phyloP scores from a whole-genome alignment of 179 eudicot genomes.

The Carnegiea gigantea region DNA sequence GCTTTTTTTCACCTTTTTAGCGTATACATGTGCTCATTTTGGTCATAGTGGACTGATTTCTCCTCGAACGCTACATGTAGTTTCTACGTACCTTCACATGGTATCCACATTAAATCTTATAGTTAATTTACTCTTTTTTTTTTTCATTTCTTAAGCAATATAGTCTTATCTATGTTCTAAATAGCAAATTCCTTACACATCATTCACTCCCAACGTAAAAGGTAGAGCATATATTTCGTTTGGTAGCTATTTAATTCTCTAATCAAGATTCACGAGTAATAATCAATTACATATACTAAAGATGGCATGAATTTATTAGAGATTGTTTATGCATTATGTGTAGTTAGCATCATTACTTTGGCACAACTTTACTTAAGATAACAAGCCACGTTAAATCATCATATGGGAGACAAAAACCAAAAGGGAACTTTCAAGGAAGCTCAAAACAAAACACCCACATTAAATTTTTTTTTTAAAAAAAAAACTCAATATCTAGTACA shows the following conservation, averaged over 20 bases:
- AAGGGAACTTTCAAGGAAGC: not conserved
- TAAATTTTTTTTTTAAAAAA: too few relatives aligned
- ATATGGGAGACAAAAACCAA: conserved; percentile 3
- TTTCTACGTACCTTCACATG: not conserved
- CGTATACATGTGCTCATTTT: too few relatives aligned
- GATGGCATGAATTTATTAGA: not conserved
- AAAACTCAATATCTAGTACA: not conserved
- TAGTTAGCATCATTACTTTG: conserved; percentile 7
- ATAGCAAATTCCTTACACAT: not conserved
- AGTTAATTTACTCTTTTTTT: too few relatives aligned
- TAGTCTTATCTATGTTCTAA: not conserved
- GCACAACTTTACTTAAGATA: not conserved
- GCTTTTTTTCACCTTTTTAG: too few relatives aligned
- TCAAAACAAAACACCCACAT: not conserved
- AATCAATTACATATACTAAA: not conserved
- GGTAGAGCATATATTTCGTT: not conserved
- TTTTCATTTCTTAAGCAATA: too few relatives aligned
- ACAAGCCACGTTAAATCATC: not conserved
- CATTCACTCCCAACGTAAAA: not conserved
- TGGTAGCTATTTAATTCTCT: not conserved
- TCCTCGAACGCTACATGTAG: too few relatives aligned
- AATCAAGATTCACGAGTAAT: conserved; percentile 3
- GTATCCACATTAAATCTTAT: not conserved
- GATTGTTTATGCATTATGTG: not conserved
- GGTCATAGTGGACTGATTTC: too few relatives aligned